Evolutionary conservation across 768 basidiomycete genomes (phyloP).

Genomic region (Lyophyllum shimeji): DNA sequence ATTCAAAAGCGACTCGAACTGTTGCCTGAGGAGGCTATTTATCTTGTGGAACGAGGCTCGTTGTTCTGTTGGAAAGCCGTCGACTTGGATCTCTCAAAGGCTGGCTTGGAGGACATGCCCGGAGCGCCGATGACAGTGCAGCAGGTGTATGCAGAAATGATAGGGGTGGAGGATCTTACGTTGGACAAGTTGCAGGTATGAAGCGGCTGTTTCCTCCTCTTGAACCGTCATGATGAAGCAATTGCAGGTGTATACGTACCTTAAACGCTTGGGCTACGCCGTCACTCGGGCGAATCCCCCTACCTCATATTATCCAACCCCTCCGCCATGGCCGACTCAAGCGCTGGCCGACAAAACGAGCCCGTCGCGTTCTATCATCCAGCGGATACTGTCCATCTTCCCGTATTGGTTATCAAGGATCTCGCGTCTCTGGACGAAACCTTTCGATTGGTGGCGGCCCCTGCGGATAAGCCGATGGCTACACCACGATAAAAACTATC

Average conservation of each 20-base stretch:
- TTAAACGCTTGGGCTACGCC: slow-evolving; percentile 89
- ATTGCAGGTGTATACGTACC: slow-evolving; percentile 83
- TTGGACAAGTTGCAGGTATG: slow-evolving; percentile 87
- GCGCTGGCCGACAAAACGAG: slow-evolving; percentile 15
- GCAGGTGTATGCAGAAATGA: slow-evolving; percentile 85
- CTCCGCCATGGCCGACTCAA: slow-evolving; percentile 33
- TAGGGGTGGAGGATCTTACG: slow-evolving; percentile 74
- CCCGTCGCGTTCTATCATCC: slow-evolving; percentile 28
- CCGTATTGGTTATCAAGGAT: slow-evolving; percentile 31
- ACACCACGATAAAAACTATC: slow-evolving; percentile 49
- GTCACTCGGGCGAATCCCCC: slow-evolving; percentile 64
- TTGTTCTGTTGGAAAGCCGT: slow-evolving; percentile 78
- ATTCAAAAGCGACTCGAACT: slow-evolving; percentile 73
- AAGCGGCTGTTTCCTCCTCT: neutral
- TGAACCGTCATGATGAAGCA: neutral
- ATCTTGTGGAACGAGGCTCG: slow-evolving; percentile 88
- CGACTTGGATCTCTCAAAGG: slow-evolving; percentile 28
- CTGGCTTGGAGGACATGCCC: slow-evolving; percentile 37
- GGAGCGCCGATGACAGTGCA: slow-evolving; percentile 89
- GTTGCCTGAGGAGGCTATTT: slow-evolving; percentile 93
- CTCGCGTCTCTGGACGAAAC: slow-evolving; percentile 27
- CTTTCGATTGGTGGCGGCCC: slow-evolving; percentile 68
- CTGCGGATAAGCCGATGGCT: slow-evolving; percentile 47
- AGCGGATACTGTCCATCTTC: slow-evolving; percentile 33
- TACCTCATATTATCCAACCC: slow-evolving; percentile 30